phyloP scores from a whole-genome alignment of 305 asterid species.

The Fraxinus paxiana region DNA sequence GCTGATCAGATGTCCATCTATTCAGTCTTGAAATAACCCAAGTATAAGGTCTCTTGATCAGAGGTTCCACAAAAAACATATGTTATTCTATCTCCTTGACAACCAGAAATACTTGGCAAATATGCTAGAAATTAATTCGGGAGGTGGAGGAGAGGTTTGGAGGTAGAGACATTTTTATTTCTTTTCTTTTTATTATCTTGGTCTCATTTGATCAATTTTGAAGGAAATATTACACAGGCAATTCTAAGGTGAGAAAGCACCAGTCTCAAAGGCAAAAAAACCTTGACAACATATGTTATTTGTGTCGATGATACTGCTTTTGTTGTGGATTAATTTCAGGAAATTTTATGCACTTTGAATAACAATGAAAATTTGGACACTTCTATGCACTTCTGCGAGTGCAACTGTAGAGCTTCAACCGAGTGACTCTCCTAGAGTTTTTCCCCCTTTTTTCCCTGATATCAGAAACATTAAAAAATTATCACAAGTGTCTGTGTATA shows the following conservation, averaged over 20 bases:
- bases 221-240: background rate
- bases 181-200: background rate
- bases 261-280: background rate
- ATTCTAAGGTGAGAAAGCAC: background rate
- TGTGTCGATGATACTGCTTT: background rate
- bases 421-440: conserved; percentile 1
- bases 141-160: background rate
- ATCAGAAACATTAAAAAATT: background rate
- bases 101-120: background rate
- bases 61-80: background rate
- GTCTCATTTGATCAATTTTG: conserved; percentile 2
- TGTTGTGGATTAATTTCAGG: background rate
- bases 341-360: background rate
- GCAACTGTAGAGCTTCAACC: background rate
- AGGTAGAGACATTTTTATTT: background rate
- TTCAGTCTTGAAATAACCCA: background rate
- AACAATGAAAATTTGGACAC: background rate
- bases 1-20: background rate
- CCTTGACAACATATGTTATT: background rate
- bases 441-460: background rate
- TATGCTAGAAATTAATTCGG: background rate
- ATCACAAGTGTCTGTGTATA: background rate
- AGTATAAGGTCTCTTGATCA: background rate
- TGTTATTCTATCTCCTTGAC: background rate
- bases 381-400: background rate